A percentile compares a stretch with the other conserved stretches of the same genome.
Conservation (phyloP, 371 early-diverging fungal species). For the Umbelopsis sp. region DNA sequence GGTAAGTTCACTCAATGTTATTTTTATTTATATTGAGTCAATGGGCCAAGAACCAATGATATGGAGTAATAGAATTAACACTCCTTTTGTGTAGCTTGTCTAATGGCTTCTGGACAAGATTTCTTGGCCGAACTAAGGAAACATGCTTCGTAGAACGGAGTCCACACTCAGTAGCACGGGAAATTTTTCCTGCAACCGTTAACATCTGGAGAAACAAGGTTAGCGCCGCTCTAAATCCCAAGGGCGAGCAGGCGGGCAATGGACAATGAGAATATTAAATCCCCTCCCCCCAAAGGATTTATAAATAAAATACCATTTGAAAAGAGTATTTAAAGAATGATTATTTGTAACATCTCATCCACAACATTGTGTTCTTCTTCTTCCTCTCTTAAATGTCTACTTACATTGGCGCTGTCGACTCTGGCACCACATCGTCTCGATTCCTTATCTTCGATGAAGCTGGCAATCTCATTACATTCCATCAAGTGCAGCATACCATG, state of each 20-base stretch:
- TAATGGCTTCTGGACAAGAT: conserved; percentile 12
- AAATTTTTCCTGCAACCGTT: too few relatives aligned
- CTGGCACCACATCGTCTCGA: conserved; percentile 90
- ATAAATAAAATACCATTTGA: too few relatives aligned
- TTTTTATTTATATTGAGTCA: too few relatives aligned
- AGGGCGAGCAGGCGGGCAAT: background rate
- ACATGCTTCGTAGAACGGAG: background rate
- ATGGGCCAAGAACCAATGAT: background rate
- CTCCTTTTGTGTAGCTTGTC: background rate
- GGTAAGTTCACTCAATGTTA: conserved; percentile 1
- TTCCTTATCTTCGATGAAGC: conserved; percentile 86
- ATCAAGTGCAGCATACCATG: conserved; percentile 82
- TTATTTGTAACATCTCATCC: background rate
- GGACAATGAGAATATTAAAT: background rate
- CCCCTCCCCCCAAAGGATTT: too few relatives aligned
- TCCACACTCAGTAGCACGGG: background rate
- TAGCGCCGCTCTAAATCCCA: background rate
- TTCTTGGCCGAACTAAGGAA: background rate
- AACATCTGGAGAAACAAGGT: conserved; percentile 11
- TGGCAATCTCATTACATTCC: conserved; percentile 71
- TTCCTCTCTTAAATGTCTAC: conserved; percentile 32
- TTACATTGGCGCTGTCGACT: conserved; percentile 88
- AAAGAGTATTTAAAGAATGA: background rate
- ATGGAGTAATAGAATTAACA: background rate
- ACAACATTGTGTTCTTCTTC: background rate